Evolutionary conservation across 164 flowering plant species (phyloP).

Genomic region (Nelumbo lutea): DNA sequence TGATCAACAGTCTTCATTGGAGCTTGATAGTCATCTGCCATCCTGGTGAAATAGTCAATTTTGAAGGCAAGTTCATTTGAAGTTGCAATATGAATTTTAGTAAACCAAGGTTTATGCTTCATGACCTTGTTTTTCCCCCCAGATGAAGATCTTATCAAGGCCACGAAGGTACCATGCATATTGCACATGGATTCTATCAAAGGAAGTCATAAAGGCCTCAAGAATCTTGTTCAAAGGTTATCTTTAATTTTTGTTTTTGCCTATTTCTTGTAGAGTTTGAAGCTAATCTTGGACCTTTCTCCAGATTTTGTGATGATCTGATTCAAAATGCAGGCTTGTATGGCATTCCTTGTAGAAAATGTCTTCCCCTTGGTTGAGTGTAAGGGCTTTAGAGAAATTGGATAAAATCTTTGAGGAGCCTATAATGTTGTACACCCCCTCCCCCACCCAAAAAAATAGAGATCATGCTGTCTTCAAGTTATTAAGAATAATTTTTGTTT

Average conservation of each 20-base stretch:
- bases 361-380: too few relatives aligned
- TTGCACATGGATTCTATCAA: slow-evolving; percentile 95
- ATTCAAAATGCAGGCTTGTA: too few relatives aligned
- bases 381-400: too few relatives aligned
- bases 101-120: not conserved
- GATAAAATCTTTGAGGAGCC: too few relatives aligned
- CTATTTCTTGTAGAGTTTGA: too few relatives aligned
- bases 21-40: slow-evolving; percentile 88
- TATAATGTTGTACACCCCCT: too few relatives aligned
- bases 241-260: not conserved
- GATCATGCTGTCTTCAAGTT: too few relatives aligned
- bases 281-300: too few relatives aligned
- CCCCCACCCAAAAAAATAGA: too few relatives aligned
- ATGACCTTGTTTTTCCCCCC: slow-evolving; percentile 11
- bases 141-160: slow-evolving; percentile 45
- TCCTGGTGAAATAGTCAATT: slow-evolving; percentile 73
- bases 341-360: too few relatives aligned
- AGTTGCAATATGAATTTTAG: not conserved
- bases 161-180: slow-evolving; percentile 72
- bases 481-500: too few relatives aligned
- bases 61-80: slow-evolving; percentile 38
- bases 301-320: too few relatives aligned
- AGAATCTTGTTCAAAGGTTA: slow-evolving; percentile 85
- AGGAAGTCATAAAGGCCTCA: slow-evolving; percentile 84
- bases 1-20: slow-evolving; percentile 78